phyloP scores from a whole-genome alignment of 176 grass and related monocot species.

The Zea luxurians region DNA sequence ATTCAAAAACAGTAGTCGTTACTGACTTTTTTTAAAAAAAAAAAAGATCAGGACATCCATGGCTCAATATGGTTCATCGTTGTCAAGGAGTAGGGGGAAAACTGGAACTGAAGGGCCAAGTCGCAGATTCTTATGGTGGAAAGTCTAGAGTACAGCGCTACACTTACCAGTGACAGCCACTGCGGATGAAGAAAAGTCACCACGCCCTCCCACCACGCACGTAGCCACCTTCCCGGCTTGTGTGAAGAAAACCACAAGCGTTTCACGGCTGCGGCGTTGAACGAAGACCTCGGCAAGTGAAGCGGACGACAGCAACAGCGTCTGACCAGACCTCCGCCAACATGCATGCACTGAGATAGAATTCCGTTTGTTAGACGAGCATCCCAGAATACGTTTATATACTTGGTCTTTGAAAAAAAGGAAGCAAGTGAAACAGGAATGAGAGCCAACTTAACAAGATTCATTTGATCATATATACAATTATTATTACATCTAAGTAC shows the following conservation, averaged over 20 bases:
- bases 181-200: slow-evolving; percentile 15
- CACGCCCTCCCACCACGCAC: background rate
- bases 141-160: background rate
- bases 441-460: too few species aligned
- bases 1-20: background rate
- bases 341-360: slow-evolving; percentile 10
- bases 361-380: background rate
- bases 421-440: background rate
- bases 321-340: slow-evolving; percentile 27
- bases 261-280: background rate
- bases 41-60: background rate
- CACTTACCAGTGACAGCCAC: background rate
- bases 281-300: slow-evolving; percentile 20
- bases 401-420: slow-evolving; percentile 7
- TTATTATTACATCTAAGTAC: too few species aligned
- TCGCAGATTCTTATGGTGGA: background rate
- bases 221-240: background rate
- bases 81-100: background rate
- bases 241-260: slow-evolving; percentile 26
- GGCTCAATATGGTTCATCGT: background rate
- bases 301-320: background rate
- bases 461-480: too few species aligned
- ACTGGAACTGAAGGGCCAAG: background rate
- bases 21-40: background rate
- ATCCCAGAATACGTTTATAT: slow-evolving; percentile 20